Evolutionary conservation across 345 rosid species (phyloP), one percentile per base, ranked within the genome.

Genomic region (Psidium friedrichsthalianum): DNA sequence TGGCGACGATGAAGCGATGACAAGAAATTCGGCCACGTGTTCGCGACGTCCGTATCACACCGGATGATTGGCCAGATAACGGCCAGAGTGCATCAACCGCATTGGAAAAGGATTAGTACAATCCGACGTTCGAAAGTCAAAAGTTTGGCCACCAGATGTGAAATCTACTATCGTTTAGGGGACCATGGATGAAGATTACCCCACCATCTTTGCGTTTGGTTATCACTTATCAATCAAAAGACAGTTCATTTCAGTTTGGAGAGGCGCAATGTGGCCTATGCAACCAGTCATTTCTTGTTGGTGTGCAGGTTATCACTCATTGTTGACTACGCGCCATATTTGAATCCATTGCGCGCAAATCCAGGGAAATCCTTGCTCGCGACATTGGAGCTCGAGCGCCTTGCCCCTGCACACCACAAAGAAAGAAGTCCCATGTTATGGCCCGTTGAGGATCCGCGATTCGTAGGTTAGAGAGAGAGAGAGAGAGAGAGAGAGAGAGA

Each of bases 291-390:
- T n/a, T n/a, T n/a, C n/a, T n/a, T n/a, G n/a, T n/a, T n/a, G n/a
- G n/a, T n/a, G n/a, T n/a, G n/a, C n/a, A n/a, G n/a, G 3, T 9
- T 8, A 12, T 8, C 47, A 2, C 24, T 69, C 1, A 1, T 3
- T 32, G 78, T 18, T 9, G 78, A 69, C 47, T 18, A 2, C 3
- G 24, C 36, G 14, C 24, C 24, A 8, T 18, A 6, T 16, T 64
- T 11, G 20, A 64, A 64, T 64, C 76, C 3, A 64, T 4, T 18
- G 21, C 42, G 47, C 6, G 47, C 1, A 40, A 32, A 32, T 64
- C 24, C 11, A 24, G 11, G 4, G 44, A 11, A 11, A 11, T 64
- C 78, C 78, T 18, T 24, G 78, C 24, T 40, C 78, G 3, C 24
- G 44, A 32, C 20, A 21, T 20, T 32, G 44, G 78, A 4, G 1